phyloP scores from a whole-genome alignment of 2,329 filamentous ascomycete species.

The Phyllosticta capitalensis region DNA sequence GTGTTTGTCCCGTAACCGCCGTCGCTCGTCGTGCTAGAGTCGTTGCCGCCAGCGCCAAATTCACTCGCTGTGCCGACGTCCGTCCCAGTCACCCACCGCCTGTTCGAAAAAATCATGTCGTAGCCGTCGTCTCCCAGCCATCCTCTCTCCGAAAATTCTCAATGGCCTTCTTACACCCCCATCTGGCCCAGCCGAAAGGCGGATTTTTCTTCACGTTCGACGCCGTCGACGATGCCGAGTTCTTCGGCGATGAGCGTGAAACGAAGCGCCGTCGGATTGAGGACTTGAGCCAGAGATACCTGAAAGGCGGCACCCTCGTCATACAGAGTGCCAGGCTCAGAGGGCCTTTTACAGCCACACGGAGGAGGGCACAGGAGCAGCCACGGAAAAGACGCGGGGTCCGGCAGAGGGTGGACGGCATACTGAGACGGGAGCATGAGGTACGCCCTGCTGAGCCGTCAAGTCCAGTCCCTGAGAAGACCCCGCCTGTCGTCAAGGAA shows the following conservation, averaged over 20 bases:
- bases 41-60: background rate
- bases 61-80: background rate
- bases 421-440: too few species aligned
- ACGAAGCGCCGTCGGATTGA: constrained; percentile 50
- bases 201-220: background rate
- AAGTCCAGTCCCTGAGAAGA: background rate
- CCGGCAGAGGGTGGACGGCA: too few species aligned
- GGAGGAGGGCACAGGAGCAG: background rate
- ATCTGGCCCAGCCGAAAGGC: background rate
- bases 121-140: background rate
- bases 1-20: background rate
- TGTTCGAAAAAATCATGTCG: background rate
- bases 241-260: constrained; percentile 24
- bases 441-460: too few species aligned
- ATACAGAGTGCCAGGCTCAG: constrained; percentile 52
- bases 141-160: background rate
- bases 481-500: background rate
- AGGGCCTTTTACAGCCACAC: constrained; percentile 46
- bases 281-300: constrained; percentile 47
- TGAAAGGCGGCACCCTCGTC: constrained; percentile 46
- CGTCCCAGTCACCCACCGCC: background rate
- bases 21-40: background rate
- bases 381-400: too few species aligned
- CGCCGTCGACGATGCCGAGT: background rate
- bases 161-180: constrained; percentile 1